These are phyloP conservation scores for Agastache rugosa DNA, from an alignment of 257 asterid species.

Conservation along the genomic window DNA sequence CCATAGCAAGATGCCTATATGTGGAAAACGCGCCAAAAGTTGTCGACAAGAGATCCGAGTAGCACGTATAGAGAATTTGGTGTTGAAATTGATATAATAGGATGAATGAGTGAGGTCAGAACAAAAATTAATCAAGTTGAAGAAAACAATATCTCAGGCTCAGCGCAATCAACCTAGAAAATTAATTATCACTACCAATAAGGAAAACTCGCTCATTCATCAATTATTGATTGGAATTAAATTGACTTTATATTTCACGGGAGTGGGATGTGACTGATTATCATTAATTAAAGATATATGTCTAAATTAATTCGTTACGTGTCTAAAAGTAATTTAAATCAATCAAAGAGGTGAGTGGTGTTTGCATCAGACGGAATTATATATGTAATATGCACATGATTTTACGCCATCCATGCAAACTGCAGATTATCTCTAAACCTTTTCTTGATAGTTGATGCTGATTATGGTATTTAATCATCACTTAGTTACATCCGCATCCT, in stretches of 20 bases:
- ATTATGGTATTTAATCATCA: not conserved
- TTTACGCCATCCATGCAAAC: constrained; percentile 12
- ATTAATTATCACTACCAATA: no score
- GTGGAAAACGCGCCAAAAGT: not conserved
- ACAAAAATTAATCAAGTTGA: no score
- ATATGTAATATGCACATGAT: not conserved
- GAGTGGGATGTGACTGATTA: not conserved
- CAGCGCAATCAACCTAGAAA: no score
- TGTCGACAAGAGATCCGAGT: no score
- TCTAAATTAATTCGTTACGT: not conserved
- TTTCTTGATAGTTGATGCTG: not conserved
- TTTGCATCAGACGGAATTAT: not conserved
- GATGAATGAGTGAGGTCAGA: no score
- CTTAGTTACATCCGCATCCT: not conserved
- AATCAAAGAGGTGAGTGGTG: not conserved
- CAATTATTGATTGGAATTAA: not conserved
- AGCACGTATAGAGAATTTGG: no score
- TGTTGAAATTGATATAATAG: no score
- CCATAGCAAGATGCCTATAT: no score
- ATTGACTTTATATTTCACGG: not conserved
- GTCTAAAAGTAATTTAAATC: not conserved
- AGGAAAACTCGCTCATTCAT: no score
- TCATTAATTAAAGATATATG: not conserved
- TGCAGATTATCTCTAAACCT: not conserved
- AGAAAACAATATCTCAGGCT: no score